Evolutionary conservation across 2,329 filamentous ascomycete genomes (phyloP), one percentile per base, ranked within the genome.

Genomic region (Westerdykella ornata): DNA sequence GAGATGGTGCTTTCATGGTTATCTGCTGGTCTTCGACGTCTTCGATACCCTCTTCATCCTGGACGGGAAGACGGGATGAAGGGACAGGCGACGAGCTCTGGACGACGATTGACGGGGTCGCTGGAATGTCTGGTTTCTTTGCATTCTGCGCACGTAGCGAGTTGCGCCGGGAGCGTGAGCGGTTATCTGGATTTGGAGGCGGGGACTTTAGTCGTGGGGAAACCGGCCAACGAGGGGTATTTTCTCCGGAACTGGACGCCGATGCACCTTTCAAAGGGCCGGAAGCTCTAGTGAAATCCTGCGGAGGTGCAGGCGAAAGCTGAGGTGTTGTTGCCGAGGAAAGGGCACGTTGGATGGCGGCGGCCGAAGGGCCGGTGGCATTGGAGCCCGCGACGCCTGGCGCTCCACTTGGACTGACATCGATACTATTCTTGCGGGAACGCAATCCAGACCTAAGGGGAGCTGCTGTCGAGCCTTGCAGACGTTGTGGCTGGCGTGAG

Each of bases 121-220:
- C 55, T 6, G 58, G 49, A 2, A 52, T 37, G 12, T 65, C 56
- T 17, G 54, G 40, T 53, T 60, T 60, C 49, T 47, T 60, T 39
- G 53, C 39, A 17, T 33, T 7, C 38, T 61, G 65, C 31, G 51
- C 47, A 63, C 67, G 58, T 51, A 68, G 54, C 13, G 71, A 72
- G 46, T 69, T 69, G 41, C 66, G 60, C 60, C 70, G 63, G 20
- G 68, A 72, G 38, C 59, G 66, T 3, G 66, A 63, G 39, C 54
- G 54, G 14, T 57, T 47, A n/a, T 57, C 51, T 20, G 60, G 56
- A 29, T 70, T 60, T 11, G 85, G 84, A 15, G 86, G 84, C 41
- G 86, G 86, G 6, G 86, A 88, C 61, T 82, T 84, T 49, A 92
- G 64, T 47, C 85, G 77, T 35, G 86, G 85, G 35, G 85, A 89